A percentile compares a stretch with the other conserved stretches of the same genome.
These are phyloP conservation scores for Botryosphaeria dothidea DNA, from an alignment of 2,329 filamentous ascomycete genomes.

Conservation along the genomic window DNA sequence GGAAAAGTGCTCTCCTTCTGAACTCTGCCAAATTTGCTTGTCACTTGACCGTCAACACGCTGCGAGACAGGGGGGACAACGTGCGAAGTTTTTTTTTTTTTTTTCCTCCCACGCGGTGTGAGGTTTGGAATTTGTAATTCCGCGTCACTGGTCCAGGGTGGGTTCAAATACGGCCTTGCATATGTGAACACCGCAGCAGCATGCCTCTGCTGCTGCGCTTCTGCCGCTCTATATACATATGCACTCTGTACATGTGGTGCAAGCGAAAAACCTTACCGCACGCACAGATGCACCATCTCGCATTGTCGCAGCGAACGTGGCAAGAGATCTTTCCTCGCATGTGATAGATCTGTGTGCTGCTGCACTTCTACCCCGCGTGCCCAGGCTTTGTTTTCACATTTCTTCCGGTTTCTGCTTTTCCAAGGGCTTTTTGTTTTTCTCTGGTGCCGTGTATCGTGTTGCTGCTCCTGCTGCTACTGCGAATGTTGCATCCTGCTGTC, in stretches of 20 bases:
- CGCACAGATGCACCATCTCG: background rate
- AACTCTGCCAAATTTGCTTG: too few relatives aligned
- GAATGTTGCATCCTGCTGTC: background rate
- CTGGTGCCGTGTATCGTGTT: background rate
- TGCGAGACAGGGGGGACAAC: too few relatives aligned
- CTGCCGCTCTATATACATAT: too few relatives aligned
- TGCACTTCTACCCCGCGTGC: background rate
- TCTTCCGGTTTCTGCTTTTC: background rate
- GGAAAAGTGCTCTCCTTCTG: background rate
- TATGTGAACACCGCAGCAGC: background rate
- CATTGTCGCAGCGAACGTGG: background rate
- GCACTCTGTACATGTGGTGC: background rate
- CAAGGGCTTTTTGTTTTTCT: too few relatives aligned
- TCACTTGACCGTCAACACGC: too few relatives aligned
- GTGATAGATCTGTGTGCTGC: background rate
- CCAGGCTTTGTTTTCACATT: background rate
- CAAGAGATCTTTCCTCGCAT: background rate
- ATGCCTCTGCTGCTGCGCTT: too few relatives aligned
- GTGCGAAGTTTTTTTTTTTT: background rate
- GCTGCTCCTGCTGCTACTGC: background rate
- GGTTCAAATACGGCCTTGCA: too few relatives aligned
- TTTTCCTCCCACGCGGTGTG: background rate
- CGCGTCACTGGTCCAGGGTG: too few relatives aligned
- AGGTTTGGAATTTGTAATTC: too few relatives aligned
- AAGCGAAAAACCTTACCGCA: background rate